Evolutionary conservation across 345 rosid species (phyloP), one percentile per base, ranked within the genome.

Genomic region (Anacardium occidentale): DNA sequence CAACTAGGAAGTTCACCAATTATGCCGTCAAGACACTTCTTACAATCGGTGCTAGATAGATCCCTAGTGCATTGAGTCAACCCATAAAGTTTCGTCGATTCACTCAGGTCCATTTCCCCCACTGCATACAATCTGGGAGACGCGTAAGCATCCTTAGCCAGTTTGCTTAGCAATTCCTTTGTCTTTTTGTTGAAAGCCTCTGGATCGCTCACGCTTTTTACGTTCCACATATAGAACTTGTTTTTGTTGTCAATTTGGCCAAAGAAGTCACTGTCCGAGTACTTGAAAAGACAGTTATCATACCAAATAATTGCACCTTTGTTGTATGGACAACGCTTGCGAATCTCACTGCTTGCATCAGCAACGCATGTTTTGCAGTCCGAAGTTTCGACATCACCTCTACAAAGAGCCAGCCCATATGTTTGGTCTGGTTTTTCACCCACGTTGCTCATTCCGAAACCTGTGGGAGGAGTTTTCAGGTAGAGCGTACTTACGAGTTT

Each of bases 261-360:
- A 10, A 85, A 78, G 79, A 85, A 85, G 24, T 61, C 56, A 10
- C 34, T 12, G 53, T 85, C 61, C 1, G 79, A 53, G 74, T 85
- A 85, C 78, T 79, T 85, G 20, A 80, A 66, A 40, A 78, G 64
- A 32, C 86, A 85, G 48, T 83, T 3, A 57, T 85, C 85, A 17
- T 85, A 85, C 86, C 89, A 85, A 57, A 81, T 81, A 57, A 82
- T 52, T 0, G 86, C 81, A 29, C 69, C 83, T 42, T 82, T 85
- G 71, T 74, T 76, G 57, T 9, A 18, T 0, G 84, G 86, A 52
- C 86, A 85, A 4, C 70, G 78, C 29, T 20, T 72, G 24, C 76
- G 80, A 47, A 76, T 76, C 75, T 78, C 83, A 0, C 42, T 24
- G 20, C 72, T 34, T 14, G 86, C 84, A 0, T 78, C 54, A 5